Conservation (phyloP, 148 eudicot species). For the Cornus kousa region DNA sequence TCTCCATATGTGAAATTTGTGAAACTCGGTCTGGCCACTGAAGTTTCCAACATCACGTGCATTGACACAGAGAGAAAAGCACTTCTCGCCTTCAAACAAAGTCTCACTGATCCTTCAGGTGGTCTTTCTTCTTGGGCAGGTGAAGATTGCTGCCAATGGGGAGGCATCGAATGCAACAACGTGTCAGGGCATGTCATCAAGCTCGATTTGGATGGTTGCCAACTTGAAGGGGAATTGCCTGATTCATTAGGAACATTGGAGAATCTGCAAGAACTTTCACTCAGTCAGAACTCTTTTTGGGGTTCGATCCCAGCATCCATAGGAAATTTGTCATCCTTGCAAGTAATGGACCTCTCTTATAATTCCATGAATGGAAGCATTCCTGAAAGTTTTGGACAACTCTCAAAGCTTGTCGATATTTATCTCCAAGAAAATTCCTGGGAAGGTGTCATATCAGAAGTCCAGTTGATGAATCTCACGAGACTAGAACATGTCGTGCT, state of each 20-base stretch:
- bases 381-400: conserved; percentile 13
- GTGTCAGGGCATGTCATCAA: neutral
- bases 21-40: too few species aligned
- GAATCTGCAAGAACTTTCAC: neutral
- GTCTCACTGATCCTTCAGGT: conserved; percentile 9
- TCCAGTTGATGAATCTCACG: too few species aligned
- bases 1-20: too few species aligned
- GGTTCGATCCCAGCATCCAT: conserved; percentile 17
- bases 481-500: neutral
- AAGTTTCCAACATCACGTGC: neutral
- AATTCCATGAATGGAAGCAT: neutral
- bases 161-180: conserved; percentile 4
- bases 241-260: conserved; percentile 12
- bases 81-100: conserved; percentile 8
- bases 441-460: neutral
- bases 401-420: conserved; percentile 11
- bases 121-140: conserved; percentile 27
- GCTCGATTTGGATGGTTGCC: conserved; percentile 11
- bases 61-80: neutral
- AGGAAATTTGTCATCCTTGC: conserved; percentile 16
- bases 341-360: conserved; percentile 3
- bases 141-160: conserved; percentile 22
- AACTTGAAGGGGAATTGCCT: neutral
- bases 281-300: neutral
- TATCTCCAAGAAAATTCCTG: conserved; percentile 10